phyloP scores from a whole-genome alignment of 2,329 filamentous ascomycete genomes.

The Fonsecaea monophora region DNA sequence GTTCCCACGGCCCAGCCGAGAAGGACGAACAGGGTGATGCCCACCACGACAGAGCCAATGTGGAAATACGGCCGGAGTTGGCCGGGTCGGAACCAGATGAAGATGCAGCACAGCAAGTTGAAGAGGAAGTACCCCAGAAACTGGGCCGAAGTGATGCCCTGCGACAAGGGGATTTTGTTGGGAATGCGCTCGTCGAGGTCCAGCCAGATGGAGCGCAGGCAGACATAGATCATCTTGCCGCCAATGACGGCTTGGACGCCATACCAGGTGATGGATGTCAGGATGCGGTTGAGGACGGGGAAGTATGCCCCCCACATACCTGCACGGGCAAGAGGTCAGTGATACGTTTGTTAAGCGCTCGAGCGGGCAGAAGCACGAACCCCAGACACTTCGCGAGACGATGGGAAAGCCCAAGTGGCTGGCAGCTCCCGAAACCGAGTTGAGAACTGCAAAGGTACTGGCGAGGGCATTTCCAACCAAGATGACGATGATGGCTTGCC shows the following conservation, averaged over 20 bases:
- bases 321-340: not conserved
- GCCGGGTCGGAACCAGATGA: constrained; percentile 54
- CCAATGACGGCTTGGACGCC: constrained; percentile 58
- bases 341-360: not conserved
- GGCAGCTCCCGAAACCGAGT: constrained; percentile 53
- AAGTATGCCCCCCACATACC: constrained; percentile 46
- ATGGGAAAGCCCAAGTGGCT: constrained; percentile 52
- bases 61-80: constrained; percentile 53
- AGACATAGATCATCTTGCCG: constrained; percentile 44
- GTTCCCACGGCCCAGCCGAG: constrained; percentile 36
- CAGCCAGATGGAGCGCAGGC: constrained; percentile 54
- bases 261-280: constrained; percentile 35
- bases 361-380: constrained; percentile 63
- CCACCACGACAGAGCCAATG: constrained; percentile 42
- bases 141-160: constrained; percentile 42
- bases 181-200: constrained; percentile 51
- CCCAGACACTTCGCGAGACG: constrained; percentile 67
- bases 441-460: constrained; percentile 50
- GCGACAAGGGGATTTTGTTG: constrained; percentile 44
- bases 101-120: constrained; percentile 43
- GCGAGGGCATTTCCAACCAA: constrained; percentile 48
- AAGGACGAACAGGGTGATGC: constrained; percentile 21
- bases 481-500: constrained; percentile 75
- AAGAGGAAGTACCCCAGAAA: constrained; percentile 56
- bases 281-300: constrained; percentile 44